Conservation (phyloP, 1,139 yeast genomes). For the Eremothecium sinecaudum region DNA sequence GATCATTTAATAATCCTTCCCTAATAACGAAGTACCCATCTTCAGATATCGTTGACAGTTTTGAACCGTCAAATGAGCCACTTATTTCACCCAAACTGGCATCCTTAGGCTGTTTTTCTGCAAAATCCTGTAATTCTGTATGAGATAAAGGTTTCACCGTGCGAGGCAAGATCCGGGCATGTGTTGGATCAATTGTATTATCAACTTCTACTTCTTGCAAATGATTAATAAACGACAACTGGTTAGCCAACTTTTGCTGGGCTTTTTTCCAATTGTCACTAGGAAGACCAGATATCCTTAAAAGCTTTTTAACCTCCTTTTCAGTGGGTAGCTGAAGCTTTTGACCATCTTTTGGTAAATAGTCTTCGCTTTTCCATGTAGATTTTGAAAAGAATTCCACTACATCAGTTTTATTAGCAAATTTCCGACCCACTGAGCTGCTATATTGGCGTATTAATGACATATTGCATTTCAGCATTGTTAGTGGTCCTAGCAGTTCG, state of each 20-base stretch:
- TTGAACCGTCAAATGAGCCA: constrained; percentile 34
- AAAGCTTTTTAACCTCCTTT: constrained; percentile 24
- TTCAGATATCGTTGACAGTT: constrained; percentile 25
- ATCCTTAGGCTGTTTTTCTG: constrained; percentile 18
- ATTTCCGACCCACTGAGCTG: constrained; percentile 15
- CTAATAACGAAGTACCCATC: constrained; percentile 34
- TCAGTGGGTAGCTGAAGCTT: constrained; percentile 9
- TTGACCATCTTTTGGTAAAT: constrained; percentile 8
- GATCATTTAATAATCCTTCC: constrained; percentile 34
- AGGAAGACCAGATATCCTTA: constrained; percentile 41
- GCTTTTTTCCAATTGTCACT: constrained; percentile 28
- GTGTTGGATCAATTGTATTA: constrained; percentile 13
- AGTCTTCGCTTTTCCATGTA: constrained; percentile 23
- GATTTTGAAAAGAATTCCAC: constrained; percentile 15
- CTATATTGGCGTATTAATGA: too few relatives aligned
- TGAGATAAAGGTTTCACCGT: constrained; percentile 20
- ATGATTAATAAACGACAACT: constrained; percentile 40
- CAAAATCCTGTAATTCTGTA: constrained; percentile 23
- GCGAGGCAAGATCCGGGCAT: constrained; percentile 21
- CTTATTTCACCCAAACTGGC: constrained; percentile 32
- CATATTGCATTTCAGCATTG: too few relatives aligned
- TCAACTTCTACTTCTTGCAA: constrained; percentile 30
- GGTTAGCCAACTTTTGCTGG: constrained; percentile 34
- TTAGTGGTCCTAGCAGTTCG: too few relatives aligned
- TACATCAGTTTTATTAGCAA: constrained; percentile 16